A percentile compares a stretch with the other conserved stretches of the same genome.
Evolutionary conservation across 2,329 filamentous ascomycete genomes (phyloP).

Genomic region (Dothideomycetidae sp.): DNA sequence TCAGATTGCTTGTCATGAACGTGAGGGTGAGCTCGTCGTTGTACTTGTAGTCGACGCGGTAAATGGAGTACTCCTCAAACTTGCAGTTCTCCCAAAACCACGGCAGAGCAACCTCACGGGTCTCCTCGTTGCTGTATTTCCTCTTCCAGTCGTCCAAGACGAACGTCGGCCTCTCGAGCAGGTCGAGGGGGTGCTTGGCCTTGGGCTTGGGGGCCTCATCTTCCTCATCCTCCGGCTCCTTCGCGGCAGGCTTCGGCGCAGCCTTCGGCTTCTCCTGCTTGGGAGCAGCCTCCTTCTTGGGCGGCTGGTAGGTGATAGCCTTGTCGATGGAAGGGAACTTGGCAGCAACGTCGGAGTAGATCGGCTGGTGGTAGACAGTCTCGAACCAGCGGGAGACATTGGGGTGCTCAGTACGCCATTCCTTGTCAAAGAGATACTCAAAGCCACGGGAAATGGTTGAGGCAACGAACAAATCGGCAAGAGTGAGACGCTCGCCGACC

Average conservation of each 20-base stretch:
- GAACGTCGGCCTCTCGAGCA: conserved; percentile 64
- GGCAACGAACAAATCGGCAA: conserved; percentile 81
- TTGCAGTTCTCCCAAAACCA: conserved; percentile 98
- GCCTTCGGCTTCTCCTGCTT: conserved; percentile 47
- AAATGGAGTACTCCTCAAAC: conserved; percentile 90
- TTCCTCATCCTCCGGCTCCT: conserved; percentile 47
- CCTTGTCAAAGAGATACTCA: conserved; percentile 86
- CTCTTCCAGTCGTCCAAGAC: conserved; percentile 97
- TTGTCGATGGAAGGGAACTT: conserved; percentile 69
- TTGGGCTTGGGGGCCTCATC: conserved; percentile 55
- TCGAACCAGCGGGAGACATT: conserved; percentile 87
- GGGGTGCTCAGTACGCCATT: conserved; percentile 71
- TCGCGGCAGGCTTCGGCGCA: conserved; percentile 38
- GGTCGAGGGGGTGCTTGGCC: conserved; percentile 90
- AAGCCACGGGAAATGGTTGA: conserved; percentile 74
- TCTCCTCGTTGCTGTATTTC: conserved; percentile 93
- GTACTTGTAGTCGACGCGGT: conserved; percentile 96
- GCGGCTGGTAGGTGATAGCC: conserved; percentile 57
- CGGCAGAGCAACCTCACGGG: conserved; percentile 64
- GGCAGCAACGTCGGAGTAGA: conserved; percentile 68
- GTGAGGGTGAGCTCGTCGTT: conserved; percentile 92
- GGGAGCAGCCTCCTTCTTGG: conserved; percentile 49
- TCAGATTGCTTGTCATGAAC: conserved; percentile 99
- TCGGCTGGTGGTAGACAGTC: conserved; percentile 83
- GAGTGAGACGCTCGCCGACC: conserved; percentile 91